phyloP scores from a whole-genome alignment of 768 basidiomycete species.

The Suillus tomentosus region DNA sequence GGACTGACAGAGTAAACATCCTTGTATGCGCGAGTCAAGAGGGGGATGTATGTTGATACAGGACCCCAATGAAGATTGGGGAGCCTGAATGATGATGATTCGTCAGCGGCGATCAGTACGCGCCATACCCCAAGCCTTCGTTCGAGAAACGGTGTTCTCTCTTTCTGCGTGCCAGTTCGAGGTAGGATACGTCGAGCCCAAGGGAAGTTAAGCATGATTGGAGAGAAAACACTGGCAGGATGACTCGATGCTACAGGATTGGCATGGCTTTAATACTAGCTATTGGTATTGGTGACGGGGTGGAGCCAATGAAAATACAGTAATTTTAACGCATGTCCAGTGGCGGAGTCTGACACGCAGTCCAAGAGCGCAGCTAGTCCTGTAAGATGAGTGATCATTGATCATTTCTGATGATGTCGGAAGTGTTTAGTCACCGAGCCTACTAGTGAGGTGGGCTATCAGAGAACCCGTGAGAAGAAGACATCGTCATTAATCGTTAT shows the following conservation, averaged over 20 bases:
- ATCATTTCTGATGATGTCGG: not conserved
- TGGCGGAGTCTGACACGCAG: not conserved
- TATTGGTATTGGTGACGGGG: not conserved
- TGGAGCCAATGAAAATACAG: not conserved
- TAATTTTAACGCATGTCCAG: not conserved
- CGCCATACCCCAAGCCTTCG: conserved; percentile 28
- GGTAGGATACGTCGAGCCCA: not conserved
- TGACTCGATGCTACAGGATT: not conserved
- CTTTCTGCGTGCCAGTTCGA: conserved; percentile 6
- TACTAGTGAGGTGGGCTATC: no score
- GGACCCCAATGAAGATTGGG: conserved; percentile 16
- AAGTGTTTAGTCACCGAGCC: not conserved
- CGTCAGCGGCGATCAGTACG: conserved; percentile 21
- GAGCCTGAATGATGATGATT: conserved; percentile 1
- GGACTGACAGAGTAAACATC: conserved; percentile 30
- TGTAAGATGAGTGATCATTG: not conserved
- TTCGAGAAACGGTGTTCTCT: conserved; percentile 12
- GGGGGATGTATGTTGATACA: conserved; percentile 1
- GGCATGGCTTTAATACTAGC: not conserved
- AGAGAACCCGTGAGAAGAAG: no score
- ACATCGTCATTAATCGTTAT: no score
- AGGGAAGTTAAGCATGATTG: not conserved
- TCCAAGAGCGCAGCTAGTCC: not conserved
- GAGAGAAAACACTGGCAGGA: not conserved
- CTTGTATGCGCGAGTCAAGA: conserved; percentile 20